Base-by-base conservation (phyloP, 495 filamentous ascomycete species). In the Thozetella sp. region DNA sequence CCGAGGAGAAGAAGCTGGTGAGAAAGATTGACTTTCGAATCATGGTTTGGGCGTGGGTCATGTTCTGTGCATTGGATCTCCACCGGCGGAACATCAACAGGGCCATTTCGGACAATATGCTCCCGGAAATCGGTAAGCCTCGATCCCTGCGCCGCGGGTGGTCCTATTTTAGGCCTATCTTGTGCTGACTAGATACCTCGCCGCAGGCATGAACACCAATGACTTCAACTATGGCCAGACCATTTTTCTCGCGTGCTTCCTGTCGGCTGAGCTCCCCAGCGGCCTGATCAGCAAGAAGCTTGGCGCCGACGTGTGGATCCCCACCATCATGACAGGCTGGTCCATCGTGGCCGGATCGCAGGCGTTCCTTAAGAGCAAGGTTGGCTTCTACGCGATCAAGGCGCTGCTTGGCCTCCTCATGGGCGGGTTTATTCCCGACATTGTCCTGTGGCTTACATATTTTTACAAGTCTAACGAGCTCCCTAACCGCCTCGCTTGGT, bases 401-500 rank as follows among this genome's bases (percentile, higher is more conserved):
- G 73, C 72, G 0, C 69, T 84, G 0, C 65, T 85, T 11, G 81
- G 80, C 1, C 55, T 81, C 6, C 56, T 75, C 34, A 77, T 80
- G 70, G 80, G 80, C 22, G 80, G 81, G 1, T 82, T 82, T 61
- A 81, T 81, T 46, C 78, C 77, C 57, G 76, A 80, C 53, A 74
- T 75, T 52, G 74, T 86, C 9, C 70, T 86, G 3, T 85, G 77
- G 67, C 66, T 85, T 50, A 78, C 77, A 13, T 85, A 84, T 64
- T 84, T 77, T 57, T 85, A 84, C 64, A 80, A 77, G 64, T 69
- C 72, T 20, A 69, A 68, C 11, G 83, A 86, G 63, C 76, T 86
- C 3, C 76, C 81, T 0, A 72, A 74, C 4, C 73, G 83, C 3
- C 65, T 86, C 2, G 66, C 75, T 1, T 80, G 69, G 65, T 84